Evolutionary conservation across 2,329 filamentous ascomycete genomes (phyloP).

Genomic region (Dichotomopilus funicola): DNA sequence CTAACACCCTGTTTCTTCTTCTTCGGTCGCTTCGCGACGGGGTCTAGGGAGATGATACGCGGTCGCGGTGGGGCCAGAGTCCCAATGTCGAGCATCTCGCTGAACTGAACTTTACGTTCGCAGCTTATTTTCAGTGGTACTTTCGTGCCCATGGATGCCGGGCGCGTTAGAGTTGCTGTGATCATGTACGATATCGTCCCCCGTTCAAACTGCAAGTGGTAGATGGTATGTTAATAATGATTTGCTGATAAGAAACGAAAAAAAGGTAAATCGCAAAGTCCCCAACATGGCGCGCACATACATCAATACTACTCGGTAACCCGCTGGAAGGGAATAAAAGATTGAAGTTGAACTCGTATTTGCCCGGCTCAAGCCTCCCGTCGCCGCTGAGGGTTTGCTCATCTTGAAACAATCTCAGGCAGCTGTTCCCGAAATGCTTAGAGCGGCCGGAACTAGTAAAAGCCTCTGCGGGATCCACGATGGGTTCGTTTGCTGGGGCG

Average conservation of each 20-base stretch:
- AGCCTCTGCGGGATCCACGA: slow-evolving; percentile 36
- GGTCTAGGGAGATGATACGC: slow-evolving; percentile 79
- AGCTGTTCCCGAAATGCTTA: slow-evolving; percentile 67
- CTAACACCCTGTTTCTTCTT: slow-evolving; percentile 50
- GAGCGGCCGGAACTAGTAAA: slow-evolving; percentile 30
- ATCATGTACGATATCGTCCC: slow-evolving; percentile 89
- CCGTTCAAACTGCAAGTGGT: slow-evolving; percentile 69
- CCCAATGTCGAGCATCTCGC: slow-evolving; percentile 81
- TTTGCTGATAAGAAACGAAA: not conserved
- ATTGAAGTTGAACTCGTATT: slow-evolving; percentile 64
- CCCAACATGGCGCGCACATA: slow-evolving; percentile 42
- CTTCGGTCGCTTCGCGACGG: slow-evolving; percentile 65
- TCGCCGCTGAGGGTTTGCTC: slow-evolving; percentile 75
- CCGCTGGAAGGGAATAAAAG: slow-evolving; percentile 30
- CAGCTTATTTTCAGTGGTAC: slow-evolving; percentile 65
- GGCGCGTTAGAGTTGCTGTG: slow-evolving; percentile 81
- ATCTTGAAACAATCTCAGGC: slow-evolving; percentile 76
- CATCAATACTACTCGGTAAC: slow-evolving; percentile 89
- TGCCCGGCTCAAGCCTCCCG: slow-evolving; percentile 64
- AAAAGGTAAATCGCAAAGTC: not conserved
- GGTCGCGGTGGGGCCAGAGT: slow-evolving; percentile 66
- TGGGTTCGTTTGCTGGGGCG: slow-evolving; percentile 44
- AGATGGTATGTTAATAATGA: too few relatives aligned
- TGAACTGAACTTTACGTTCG: slow-evolving; percentile 71
- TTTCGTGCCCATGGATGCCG: slow-evolving; percentile 60